Conservation (phyloP, 441 rosid species). For the Melastoma candidum region DNA sequence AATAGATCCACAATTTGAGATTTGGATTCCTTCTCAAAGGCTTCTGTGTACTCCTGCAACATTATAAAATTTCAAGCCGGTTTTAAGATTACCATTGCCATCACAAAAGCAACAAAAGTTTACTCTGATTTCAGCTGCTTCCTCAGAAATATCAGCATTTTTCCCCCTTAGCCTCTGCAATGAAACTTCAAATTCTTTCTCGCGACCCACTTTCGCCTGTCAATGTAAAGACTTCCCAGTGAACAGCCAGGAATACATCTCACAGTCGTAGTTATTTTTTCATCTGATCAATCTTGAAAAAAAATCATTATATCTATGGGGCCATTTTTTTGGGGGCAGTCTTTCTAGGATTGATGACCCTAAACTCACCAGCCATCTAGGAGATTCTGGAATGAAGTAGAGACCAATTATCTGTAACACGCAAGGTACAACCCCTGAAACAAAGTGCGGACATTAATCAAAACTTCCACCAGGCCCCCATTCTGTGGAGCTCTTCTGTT, state of each 20-base stretch:
- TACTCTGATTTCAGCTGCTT: slow-evolving; percentile 29
- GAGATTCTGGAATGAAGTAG: slow-evolving; percentile 35
- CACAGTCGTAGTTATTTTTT: too few species aligned
- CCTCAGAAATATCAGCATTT: slow-evolving; percentile 20
- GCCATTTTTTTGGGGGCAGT: not conserved
- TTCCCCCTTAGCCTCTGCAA: slow-evolving; percentile 29
- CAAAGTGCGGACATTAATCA: not conserved
- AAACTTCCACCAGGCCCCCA: not conserved
- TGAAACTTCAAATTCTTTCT: slow-evolving; percentile 24
- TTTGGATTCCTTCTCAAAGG: slow-evolving; percentile 21
- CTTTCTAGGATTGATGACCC: not conserved
- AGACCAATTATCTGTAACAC: slow-evolving; percentile 25
- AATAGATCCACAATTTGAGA: slow-evolving; percentile 33
- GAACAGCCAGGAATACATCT: too few species aligned
- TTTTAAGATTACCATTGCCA: not conserved
- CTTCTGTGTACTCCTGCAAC: slow-evolving; percentile 32
- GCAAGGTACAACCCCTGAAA: slow-evolving; percentile 28
- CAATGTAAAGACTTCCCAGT: too few species aligned
- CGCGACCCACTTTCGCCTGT: slow-evolving; percentile 29
- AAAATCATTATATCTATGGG: too few species aligned
- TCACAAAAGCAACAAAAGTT: not conserved
- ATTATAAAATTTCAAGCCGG: not conserved
- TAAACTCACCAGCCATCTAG: slow-evolving; percentile 38
- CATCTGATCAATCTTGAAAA: too few species aligned
- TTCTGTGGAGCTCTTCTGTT: not conserved